These are phyloP conservation scores for Chrysochromulina parva DNA, from an alignment of 78 protist species.

Conservation along the genomic window DNA sequence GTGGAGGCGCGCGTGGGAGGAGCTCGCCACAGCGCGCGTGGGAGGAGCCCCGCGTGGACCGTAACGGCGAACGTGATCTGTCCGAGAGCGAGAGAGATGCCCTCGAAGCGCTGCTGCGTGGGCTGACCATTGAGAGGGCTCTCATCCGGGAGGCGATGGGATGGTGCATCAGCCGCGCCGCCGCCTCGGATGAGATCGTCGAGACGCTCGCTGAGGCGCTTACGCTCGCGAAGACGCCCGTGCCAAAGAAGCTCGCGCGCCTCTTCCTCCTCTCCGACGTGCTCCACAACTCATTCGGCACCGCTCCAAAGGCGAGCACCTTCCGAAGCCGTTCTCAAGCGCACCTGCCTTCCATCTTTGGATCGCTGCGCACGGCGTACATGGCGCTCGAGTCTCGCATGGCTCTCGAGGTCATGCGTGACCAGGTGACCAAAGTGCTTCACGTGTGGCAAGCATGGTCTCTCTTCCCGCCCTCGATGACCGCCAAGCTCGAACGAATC, in stretches of 20 bases:
- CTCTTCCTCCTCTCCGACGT: conserved; percentile 38
- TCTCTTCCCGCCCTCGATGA: background rate
- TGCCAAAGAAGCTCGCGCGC: conserved; percentile 29
- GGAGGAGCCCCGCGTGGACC: no score
- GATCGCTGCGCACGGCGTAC: background rate
- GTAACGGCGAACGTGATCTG: background rate
- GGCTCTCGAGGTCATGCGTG: conserved; percentile 1
- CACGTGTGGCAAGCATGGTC: conserved; percentile 36
- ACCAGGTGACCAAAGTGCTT: conserved; percentile 8
- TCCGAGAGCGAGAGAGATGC: conserved; percentile 12
- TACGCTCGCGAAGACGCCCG: conserved; percentile 2
- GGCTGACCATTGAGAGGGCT: background rate
- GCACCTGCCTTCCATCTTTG: background rate
- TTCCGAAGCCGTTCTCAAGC: background rate
- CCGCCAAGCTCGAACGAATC: background rate
- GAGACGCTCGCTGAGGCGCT: conserved; percentile 2
- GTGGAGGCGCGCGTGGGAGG: no score
- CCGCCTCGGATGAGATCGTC: conserved; percentile 9
- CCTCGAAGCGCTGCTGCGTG: background rate
- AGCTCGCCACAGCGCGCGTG: no score
- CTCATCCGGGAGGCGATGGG: conserved; percentile 19
- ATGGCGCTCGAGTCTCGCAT: background rate
- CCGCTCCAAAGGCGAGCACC: background rate
- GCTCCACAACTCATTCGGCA: conserved; percentile 7
- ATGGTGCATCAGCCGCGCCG: background rate